Evolutionary conservation across 1,284 basidiomycete species (phyloP).

Genomic region (Irpex lacteus): DNA sequence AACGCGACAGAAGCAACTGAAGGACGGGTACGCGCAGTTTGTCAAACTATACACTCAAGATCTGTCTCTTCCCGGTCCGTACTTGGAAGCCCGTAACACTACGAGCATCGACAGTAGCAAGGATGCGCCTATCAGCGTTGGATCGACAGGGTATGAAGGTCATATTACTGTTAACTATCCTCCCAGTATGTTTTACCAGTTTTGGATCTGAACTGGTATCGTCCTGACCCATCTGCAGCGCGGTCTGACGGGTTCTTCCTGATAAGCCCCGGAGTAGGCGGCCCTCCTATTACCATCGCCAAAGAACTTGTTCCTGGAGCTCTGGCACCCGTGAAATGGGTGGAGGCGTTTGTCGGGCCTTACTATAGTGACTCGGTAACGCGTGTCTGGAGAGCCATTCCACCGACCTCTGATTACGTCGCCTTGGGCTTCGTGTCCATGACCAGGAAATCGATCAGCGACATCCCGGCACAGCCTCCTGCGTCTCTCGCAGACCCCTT

Average conservation of each 20-base stretch:
- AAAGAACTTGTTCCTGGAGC: not conserved
- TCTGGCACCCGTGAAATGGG: not conserved
- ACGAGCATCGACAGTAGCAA: too few relatives aligned
- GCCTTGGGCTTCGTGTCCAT: slow-evolving; percentile 2
- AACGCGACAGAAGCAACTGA: not conserved
- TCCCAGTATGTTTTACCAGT: too few relatives aligned
- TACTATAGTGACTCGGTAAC: not conserved
- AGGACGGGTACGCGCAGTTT: not conserved
- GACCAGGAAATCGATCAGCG: not conserved
- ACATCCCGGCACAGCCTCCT: not conserved
- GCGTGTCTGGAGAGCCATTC: slow-evolving; percentile 1
- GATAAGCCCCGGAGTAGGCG: not conserved
- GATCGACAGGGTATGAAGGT: not conserved
- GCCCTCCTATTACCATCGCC: not conserved
- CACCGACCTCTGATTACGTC: not conserved
- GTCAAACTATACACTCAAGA: not conserved
- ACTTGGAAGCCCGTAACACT: too few relatives aligned
- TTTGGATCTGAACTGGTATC: too few relatives aligned
- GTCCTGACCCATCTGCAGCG: too few relatives aligned
- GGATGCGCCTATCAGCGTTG: not conserved
- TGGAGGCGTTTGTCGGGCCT: not conserved
- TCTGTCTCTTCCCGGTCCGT: not conserved
- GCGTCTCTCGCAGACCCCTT: not conserved
- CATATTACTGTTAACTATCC: not conserved
- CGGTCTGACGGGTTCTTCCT: not conserved